Evolutionary conservation across 2,329 filamentous ascomycete genomes (phyloP).

Genomic region (Botryosphaeria dothidea): DNA sequence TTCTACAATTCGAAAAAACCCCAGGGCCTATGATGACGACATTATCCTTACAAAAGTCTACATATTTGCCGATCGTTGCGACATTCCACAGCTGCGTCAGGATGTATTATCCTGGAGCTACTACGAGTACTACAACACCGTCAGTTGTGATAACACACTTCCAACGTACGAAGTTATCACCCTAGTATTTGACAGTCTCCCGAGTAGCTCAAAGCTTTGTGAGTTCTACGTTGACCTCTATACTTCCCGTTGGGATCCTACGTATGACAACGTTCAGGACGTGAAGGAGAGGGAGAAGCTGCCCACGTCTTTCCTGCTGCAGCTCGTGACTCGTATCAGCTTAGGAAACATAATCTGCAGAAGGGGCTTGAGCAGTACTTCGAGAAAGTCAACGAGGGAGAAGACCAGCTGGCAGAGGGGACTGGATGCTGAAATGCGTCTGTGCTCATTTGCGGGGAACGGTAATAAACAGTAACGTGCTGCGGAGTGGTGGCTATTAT

Average conservation of each 20-base stretch:
- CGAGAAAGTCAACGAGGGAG: too few species aligned
- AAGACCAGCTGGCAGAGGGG: too few species aligned
- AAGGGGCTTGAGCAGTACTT: too few species aligned
- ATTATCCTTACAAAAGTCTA: background rate
- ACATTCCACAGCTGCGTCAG: background rate
- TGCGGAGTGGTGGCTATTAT: too few species aligned
- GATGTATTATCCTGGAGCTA: background rate
- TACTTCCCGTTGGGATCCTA: background rate
- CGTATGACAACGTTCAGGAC: background rate
- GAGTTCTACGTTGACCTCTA: background rate
- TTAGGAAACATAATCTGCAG: too few species aligned
- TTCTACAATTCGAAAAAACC: background rate
- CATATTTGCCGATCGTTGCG: slow-evolving; percentile 1
- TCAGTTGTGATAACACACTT: too few species aligned
- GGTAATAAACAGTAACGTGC: too few species aligned
- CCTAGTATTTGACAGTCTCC: background rate
- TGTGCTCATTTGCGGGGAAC: too few species aligned
- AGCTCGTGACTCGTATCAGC: too few species aligned
- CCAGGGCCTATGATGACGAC: background rate
- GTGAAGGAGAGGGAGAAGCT: background rate
- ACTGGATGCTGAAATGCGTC: too few species aligned
- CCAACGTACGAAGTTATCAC: too few species aligned
- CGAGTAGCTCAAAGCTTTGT: background rate
- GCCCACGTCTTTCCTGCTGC: background rate
- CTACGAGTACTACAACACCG: background rate